phyloP scores from a whole-genome alignment of 73 alveolate genomes.

The Tetrahymena thermophila region DNA sequence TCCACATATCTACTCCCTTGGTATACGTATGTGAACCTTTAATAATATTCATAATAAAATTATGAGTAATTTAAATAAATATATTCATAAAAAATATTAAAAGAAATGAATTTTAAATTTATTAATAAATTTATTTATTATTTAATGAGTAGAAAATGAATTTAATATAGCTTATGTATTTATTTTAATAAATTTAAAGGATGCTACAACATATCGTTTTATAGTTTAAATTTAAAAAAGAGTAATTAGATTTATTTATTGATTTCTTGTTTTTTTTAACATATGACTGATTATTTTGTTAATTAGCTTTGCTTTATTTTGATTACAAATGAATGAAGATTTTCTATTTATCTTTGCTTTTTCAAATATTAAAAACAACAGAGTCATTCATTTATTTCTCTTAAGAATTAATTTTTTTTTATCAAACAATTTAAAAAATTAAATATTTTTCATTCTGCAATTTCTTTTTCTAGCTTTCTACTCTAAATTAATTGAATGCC shows the following conservation, averaged over 20 bases:
- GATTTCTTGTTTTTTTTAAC: no score
- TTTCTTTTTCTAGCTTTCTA: background rate
- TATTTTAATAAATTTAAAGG: background rate
- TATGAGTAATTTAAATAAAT: background rate
- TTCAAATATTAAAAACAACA: background rate
- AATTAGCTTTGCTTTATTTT: no score
- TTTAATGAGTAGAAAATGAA: no score
- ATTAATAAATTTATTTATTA: no score
- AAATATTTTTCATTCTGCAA: background rate
- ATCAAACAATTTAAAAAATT: background rate
- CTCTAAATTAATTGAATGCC: background rate
- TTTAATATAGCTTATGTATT: no score
- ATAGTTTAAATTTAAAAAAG: background rate
- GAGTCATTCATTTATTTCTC: background rate
- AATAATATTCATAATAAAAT: background rate
- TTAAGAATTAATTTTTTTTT: background rate
- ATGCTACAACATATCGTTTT: no score
- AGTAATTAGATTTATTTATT: background rate
- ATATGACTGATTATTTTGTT: background rate
- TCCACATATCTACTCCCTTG: slow-evolving; percentile 90
- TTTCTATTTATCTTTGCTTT: no score
- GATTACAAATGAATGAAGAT: no score
- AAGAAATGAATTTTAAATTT: background rate
- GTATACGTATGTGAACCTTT: slow-evolving; percentile 78
- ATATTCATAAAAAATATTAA: background rate